Base-by-base conservation (phyloP, 2,329 filamentous ascomycete species). In the Botrytis hyacinthi region DNA sequence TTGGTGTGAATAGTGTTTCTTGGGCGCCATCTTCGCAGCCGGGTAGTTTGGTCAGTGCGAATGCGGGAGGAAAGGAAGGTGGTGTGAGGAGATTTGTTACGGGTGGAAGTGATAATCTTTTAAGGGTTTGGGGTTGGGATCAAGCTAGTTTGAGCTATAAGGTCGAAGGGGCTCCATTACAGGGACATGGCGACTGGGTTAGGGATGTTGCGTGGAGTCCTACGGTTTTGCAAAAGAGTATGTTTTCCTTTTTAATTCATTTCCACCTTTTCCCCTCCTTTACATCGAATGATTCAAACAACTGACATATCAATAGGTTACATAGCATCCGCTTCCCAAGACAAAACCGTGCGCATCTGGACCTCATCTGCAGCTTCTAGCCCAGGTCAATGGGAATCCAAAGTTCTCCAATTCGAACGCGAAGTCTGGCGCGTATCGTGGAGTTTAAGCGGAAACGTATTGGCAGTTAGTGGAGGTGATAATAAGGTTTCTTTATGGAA, bases 401-500 rank as follows among this genome's bases (percentile, higher is more conserved):
- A 97, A 83, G 90, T 92, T 59, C 87, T 99, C 76, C 90, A 91
- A 79, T 97, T 99, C 79, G 95, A 98, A 75, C 90, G 92, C 7
- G 91, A 95, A 65, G 89, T 97, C 74, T 99, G 96, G 96, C 91
- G 96, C 73, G 96, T 98, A 63, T 98, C 94, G 87, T 99, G 96
- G 96, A 97, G 94, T 79, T 86, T 98, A 81, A 97, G 94, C 83
- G 96, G 96, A 70, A 99, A 99, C 82, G 95, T 98, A 32, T 87
- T 99, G 79, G 96, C 96, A 16, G 94, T 98, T 76, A 96, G 93
- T 81, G 94, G 94, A 57, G 93, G 92, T 40, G 95, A 99, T 84
- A 99, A 99, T 87, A 95, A 97, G 85, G 95, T 99, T 73, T 97
- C 92, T 71, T 84, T 99, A 82, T 99, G 95, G 95, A 99, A 98